These are phyloP conservation scores for Spinellus fusiger DNA, from an alignment of 192 early-diverging fungal species.

Conservation along the genomic window DNA sequence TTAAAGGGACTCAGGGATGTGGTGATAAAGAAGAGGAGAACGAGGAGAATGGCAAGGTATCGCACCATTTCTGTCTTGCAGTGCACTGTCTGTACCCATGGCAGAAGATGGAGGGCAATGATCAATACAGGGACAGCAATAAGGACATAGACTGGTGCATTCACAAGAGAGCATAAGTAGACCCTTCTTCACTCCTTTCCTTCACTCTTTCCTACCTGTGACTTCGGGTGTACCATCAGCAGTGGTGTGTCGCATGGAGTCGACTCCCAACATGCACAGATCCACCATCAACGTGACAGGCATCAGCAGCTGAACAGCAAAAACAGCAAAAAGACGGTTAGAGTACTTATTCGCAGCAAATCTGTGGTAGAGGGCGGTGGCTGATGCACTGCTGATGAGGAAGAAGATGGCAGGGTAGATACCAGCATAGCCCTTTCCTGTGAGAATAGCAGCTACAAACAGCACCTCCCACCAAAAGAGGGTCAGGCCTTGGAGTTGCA, in stretches of 20 bases:
- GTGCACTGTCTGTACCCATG: slow-evolving; percentile 37
- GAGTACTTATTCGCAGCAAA: background rate
- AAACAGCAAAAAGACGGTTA: slow-evolving; percentile 6
- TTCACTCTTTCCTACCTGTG: slow-evolving; percentile 27
- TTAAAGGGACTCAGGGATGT: slow-evolving; percentile 35
- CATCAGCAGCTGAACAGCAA: slow-evolving; percentile 15
- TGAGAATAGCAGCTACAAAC: slow-evolving; percentile 21
- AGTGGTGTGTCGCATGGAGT: slow-evolving; percentile 43
- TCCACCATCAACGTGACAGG: slow-evolving; percentile 37
- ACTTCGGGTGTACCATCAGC: slow-evolving; percentile 47
- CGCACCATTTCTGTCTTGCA: slow-evolving; percentile 12
- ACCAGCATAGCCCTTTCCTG: slow-evolving; percentile 23
- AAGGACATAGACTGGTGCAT: slow-evolving; percentile 32
- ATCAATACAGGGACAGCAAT: slow-evolving; percentile 31
- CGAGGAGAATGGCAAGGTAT: slow-evolving; percentile 15
- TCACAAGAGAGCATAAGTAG: background rate
- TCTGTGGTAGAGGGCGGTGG: slow-evolving; percentile 7
- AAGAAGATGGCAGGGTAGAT: slow-evolving; percentile 40
- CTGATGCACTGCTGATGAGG: slow-evolving; percentile 24
- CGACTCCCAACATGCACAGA: slow-evolving; percentile 31
- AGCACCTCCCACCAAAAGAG: slow-evolving; percentile 42
- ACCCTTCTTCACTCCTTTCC: background rate
- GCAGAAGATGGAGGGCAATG: slow-evolving; percentile 37
- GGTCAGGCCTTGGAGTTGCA: slow-evolving; percentile 25
- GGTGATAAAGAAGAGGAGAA: slow-evolving; percentile 25